Base-by-base conservation (phyloP, 1,139 yeast genomes). In the Waltiozyma solani region DNA sequence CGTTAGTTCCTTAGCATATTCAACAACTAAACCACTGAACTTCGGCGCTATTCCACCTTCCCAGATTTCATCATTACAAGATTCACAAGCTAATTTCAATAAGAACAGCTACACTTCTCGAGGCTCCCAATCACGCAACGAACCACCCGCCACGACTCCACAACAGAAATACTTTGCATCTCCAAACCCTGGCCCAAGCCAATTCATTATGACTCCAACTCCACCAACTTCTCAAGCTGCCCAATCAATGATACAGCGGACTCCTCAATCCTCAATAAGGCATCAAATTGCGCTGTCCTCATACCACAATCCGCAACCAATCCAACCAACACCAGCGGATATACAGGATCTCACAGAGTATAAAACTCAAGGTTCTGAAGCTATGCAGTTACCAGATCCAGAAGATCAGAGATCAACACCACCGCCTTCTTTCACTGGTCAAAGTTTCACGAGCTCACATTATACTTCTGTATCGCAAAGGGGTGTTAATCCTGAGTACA, bases 401-500 rank as follows among this genome's bases (percentile, higher is more conserved):
- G 34, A 46, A 19, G 50, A 49, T 13, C 40, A 44, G 27, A 41
- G 57, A 30, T 14, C 45, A 2, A 53, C 57, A n/a, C 56, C 56
- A 1, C 46, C 54, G 1, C 58, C 59, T 7, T 48, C 54, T 5
- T 54, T 58, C 37, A 52, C 60, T 1, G 51, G 56, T 27, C 54
- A 52, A n/a, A 60, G 63, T 5, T 45, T 53, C 15, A 23, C 46
- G 2, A 50, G 54, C 1, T 82, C 93, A 0, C 80, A 79, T 51
- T 80, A 81, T 54, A 84, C 94, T 0, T 78, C 87, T 38, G 84
- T 83, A 5, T 79, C 91, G 11, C 93, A 83, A 59, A 64, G 93
- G 52, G 86, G 79, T 8, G 67, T 76, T n/a, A 81, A 82, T 52
- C 83, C 85, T 14, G 63, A 63, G 34, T 79, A 76, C 49, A 61